These are phyloP conservation scores for Blastomyces emzantsi DNA, from an alignment of 2,329 filamentous ascomycete species.

Conservation along the genomic window DNA sequence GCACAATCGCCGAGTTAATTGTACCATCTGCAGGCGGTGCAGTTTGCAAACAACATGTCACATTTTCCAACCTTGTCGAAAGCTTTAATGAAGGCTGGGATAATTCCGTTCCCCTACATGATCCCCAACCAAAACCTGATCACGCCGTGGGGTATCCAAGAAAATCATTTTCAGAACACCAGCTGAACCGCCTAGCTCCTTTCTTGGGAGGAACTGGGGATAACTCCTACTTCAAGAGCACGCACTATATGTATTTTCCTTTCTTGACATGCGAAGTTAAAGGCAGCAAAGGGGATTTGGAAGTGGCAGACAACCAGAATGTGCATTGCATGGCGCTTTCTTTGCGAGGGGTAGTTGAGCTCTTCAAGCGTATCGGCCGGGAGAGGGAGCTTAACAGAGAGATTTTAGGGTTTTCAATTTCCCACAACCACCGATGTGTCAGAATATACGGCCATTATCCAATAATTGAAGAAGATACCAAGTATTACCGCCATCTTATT, in stretches of 20 bases:
- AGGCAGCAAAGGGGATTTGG: not conserved
- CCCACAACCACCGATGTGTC: not conserved
- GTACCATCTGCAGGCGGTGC: not conserved
- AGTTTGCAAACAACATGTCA: not conserved
- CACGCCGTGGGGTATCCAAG: not conserved
- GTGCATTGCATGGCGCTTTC: not conserved
- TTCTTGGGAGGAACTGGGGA: not conserved
- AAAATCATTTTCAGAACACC: not conserved
- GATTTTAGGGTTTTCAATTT: not conserved
- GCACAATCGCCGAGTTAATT: not conserved
- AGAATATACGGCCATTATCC: not conserved
- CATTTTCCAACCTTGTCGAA: not conserved
- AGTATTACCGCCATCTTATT: not conserved
- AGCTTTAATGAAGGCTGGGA: not conserved
- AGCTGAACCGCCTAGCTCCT: not conserved
- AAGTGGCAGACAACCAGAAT: not conserved
- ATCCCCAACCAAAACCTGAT: not conserved
- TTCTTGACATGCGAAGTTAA: not conserved
- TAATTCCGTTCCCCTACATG: not conserved
- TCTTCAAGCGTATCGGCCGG: not conserved
- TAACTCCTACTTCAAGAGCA: not conserved
- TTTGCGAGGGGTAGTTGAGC: not conserved
- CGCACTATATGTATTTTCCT: not conserved
- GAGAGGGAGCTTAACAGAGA: not conserved
- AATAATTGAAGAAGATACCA: not conserved